A percentile compares a stretch with the other conserved stretches of the same genome.
Conservation (phyloP, 192 early-diverging fungal species). For the Gonapodya prolifera region DNA sequence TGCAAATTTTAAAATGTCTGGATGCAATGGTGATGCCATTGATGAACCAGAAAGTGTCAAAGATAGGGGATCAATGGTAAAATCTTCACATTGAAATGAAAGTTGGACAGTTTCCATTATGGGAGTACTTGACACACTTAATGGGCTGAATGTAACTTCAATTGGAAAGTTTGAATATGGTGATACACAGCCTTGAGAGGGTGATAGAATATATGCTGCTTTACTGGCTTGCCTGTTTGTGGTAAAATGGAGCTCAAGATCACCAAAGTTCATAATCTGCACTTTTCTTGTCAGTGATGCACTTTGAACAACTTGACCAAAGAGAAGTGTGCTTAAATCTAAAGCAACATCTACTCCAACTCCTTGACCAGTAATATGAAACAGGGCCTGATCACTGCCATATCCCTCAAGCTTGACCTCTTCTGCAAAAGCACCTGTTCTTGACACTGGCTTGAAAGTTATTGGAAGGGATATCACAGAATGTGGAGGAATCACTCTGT, state of each 20-base stretch:
- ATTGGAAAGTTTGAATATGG: slow-evolving; percentile 46
- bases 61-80: slow-evolving; percentile 17
- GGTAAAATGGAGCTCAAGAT: slow-evolving; percentile 39
- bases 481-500: slow-evolving; percentile 26
- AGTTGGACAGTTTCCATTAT: slow-evolving; percentile 38
- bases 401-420: slow-evolving; percentile 32
- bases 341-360: slow-evolving; percentile 44
- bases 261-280: slow-evolving; percentile 41
- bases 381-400: slow-evolving; percentile 25
- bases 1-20: slow-evolving; percentile 40
- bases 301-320: slow-evolving; percentile 44
- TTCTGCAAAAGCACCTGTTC: slow-evolving; percentile 39
- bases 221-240: slow-evolving; percentile 32
- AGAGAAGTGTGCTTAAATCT: slow-evolving; percentile 44
- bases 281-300: slow-evolving; percentile 34
- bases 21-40: slow-evolving; percentile 35
- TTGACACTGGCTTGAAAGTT: slow-evolving; percentile 26
- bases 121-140: slow-evolving; percentile 37
- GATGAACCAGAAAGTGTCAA: slow-evolving; percentile 45
- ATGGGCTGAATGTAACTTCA: slow-evolving; percentile 45
- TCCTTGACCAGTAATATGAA: slow-evolving; percentile 31
- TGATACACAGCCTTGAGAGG: slow-evolving; percentile 48
- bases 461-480: slow-evolving; percentile 27
- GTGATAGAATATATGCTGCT: slow-evolving; percentile 41
- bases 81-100: slow-evolving; percentile 23